Base-by-base conservation (phyloP, 306 rosid genomes). In the Sindora glabra region DNA sequence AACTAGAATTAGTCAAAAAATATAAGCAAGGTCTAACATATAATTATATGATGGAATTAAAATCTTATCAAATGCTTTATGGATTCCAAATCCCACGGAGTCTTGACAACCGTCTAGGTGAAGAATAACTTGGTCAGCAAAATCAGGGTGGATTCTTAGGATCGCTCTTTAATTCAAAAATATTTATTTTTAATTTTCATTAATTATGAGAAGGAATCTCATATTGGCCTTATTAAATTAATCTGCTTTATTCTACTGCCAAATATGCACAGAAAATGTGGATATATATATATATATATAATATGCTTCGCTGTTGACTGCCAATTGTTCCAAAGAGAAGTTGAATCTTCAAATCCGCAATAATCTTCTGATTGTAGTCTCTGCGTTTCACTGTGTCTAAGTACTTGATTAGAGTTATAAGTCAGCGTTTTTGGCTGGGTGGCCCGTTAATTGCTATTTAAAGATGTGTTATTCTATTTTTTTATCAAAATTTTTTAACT, bases 11-110 rank as follows among this genome's bases (percentile, higher is more conserved):
- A 14, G 59, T 55, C 59, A 40, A 56, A 47, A 51, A 48, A 60
- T n/a, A n/a, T n/a, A 55, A 23, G 56, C 56, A 39, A 56, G 65
- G 65, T 58, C 60, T 48, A 47, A 13, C 68, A 45, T 55, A 45
- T 62, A 58, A 48, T 45, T 63, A 55, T 63, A 55, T 27, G 66
- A 60, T 16, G 36, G 57, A 24, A n/a, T n/a, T n/a, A n/a, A 67
- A 79, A 67, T 73, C 74, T 72, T 61, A 40, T 25, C 64, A 69
- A 64, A 44, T 64, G 60, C 78, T 79, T 70, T 62, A 27, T 46
- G 3, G 80, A 74, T 81, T 81, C 81, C 73, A 66, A 65, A 69
- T 86, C 78, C 67, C 39, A 68, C 71, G 68, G 42, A 56, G 65
- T 67, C 74, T 65, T 77, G 73, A 72, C 75, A 74, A 78, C 62